These are phyloP conservation scores for Solanum okadae DNA, from an alignment of 257 asterid genomes.

Conservation along the genomic window DNA sequence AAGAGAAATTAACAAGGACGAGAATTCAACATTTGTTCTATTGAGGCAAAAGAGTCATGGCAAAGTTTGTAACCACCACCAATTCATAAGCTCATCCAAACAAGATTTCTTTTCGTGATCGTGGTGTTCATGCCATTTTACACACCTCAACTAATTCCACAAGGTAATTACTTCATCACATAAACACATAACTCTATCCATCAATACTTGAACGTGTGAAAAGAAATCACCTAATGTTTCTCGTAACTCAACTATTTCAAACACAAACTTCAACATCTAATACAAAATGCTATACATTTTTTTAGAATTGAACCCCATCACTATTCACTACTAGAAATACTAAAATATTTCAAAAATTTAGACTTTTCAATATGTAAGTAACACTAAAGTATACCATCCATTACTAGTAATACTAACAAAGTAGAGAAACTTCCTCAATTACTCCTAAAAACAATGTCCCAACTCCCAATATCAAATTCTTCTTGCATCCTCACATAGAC, in stretches of 20 bases:
- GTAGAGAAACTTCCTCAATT: neutral
- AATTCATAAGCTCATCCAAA: neutral
- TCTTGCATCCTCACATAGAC: conserved; percentile 11
- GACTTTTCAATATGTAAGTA: neutral
- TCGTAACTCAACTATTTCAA: neutral
- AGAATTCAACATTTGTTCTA: neutral
- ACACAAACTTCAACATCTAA: neutral
- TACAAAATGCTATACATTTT: neutral
- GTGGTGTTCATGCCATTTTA: accelerated
- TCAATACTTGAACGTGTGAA: neutral
- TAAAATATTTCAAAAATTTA: neutral
- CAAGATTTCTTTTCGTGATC: neutral
- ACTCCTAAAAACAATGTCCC: neutral
- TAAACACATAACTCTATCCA: neutral
- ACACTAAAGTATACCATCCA: neutral
- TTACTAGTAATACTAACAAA: neutral
- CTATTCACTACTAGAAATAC: neutral
- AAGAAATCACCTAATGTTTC: neutral
- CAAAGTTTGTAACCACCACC: neutral
- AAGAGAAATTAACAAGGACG: neutral
- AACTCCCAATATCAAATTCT: neutral
- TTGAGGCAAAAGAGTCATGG: neutral
- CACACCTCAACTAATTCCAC: neutral
- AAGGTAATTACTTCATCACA: neutral
- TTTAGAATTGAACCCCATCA: neutral